Conservation (phyloP, 768 basidiomycete species). For the Russula olivacea region DNA sequence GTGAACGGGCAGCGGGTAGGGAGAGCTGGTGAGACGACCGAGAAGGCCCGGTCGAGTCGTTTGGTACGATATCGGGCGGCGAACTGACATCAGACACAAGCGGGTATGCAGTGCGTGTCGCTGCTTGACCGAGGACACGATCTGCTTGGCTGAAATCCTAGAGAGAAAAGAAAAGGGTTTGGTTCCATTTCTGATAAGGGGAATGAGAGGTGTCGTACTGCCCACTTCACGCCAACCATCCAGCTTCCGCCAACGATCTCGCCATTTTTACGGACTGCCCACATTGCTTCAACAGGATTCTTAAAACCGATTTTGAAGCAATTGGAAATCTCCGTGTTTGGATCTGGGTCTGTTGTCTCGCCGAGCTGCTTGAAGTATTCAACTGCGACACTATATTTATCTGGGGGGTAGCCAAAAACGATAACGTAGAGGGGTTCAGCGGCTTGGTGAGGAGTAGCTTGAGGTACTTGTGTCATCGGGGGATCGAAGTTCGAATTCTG, state of each 20-base stretch:
- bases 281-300: slow-evolving; percentile 64
- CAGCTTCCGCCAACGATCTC: slow-evolving; percentile 67
- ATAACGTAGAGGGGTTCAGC: slow-evolving; percentile 55
- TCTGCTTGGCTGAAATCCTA: slow-evolving; percentile 62
- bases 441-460: slow-evolving; percentile 25
- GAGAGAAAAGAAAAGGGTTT: not conserved
- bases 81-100: slow-evolving; percentile 25
- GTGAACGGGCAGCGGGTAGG: slow-evolving; percentile 45
- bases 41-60: slow-evolving; percentile 25
- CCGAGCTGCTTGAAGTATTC: slow-evolving; percentile 75
- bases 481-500: slow-evolving; percentile 41
- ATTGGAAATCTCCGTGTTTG: slow-evolving; percentile 63
- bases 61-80: slow-evolving; percentile 24
- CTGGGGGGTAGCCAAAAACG: slow-evolving; percentile 85
- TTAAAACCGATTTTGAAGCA: slow-evolving; percentile 77
- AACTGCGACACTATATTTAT: slow-evolving; percentile 63
- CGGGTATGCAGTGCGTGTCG: slow-evolving; percentile 22
- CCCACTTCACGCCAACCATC: slow-evolving; percentile 87
- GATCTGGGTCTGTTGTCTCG: slow-evolving; percentile 60
- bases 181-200: not conserved
- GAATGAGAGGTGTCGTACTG: slow-evolving; percentile 47
- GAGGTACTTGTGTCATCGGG: slow-evolving; percentile 25
- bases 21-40: slow-evolving; percentile 33
- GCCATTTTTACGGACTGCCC: slow-evolving; percentile 78
- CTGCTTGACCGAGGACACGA: slow-evolving; percentile 39